Evolutionary conservation across 306 rosid species (phyloP).

Genomic region (Medicago truncatula): DNA sequence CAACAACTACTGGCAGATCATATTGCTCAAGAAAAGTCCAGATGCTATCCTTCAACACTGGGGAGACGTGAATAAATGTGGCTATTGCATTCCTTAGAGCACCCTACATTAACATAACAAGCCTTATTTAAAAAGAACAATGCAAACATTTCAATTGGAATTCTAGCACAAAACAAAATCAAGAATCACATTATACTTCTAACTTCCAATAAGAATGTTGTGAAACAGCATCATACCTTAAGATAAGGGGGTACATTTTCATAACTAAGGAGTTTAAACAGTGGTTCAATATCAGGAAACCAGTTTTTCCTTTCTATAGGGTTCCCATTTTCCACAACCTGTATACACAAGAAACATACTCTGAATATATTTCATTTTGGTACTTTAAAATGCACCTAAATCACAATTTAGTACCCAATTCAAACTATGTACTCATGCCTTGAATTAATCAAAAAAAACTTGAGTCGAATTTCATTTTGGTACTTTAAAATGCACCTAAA

Average conservation of each 20-base stretch:
- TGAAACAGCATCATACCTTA: slow-evolving; percentile 62
- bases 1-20: slow-evolving; percentile 96
- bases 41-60: slow-evolving; percentile 73
- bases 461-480: too few relatives aligned
- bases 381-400: too few relatives aligned
- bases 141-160: slow-evolving; percentile 37
- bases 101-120: slow-evolving; percentile 59
- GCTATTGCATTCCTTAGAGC: slow-evolving; percentile 89
- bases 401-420: background rate
- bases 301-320: slow-evolving; percentile 84
- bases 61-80: slow-evolving; percentile 77
- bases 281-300: slow-evolving; percentile 95
- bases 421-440: background rate
- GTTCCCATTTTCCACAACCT: slow-evolving; percentile 94
- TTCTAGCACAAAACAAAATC: slow-evolving; percentile 41
- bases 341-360: slow-evolving; percentile 38
- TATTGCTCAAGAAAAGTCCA: slow-evolving; percentile 96
- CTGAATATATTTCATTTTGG: too few relatives aligned
- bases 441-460: too few relatives aligned
- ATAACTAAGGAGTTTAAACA: slow-evolving; percentile 95
- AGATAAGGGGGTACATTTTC: slow-evolving; percentile 97
- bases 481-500: too few relatives aligned
- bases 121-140: slow-evolving; percentile 43
- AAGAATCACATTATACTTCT: slow-evolving; percentile 30
- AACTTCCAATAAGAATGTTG: slow-evolving; percentile 28